Conservation (phyloP, 108 stramenopile species). For the Cyclotella kingstonii region DNA sequence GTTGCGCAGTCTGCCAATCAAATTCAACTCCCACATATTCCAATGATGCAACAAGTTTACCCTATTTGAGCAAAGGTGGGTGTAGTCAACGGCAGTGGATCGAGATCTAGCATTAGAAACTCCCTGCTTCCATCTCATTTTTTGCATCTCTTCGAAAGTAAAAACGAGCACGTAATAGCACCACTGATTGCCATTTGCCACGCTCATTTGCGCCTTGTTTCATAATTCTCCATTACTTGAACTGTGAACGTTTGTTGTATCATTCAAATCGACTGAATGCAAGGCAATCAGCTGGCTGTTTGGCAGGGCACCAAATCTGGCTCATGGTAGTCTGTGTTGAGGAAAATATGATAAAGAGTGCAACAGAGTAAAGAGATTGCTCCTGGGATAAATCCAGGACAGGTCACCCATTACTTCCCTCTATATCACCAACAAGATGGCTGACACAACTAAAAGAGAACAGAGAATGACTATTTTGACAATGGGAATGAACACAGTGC, state of each 20-base stretch:
- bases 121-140: slow-evolving; percentile 53
- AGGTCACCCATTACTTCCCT: no score
- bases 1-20: slow-evolving; percentile 21
- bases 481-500: no score
- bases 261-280: slow-evolving; percentile 62
- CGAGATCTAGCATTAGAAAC: slow-evolving; percentile 34
- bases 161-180: slow-evolving; percentile 74
- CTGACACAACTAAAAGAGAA: no score
- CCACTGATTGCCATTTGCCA: slow-evolving; percentile 14
- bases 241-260: slow-evolving; percentile 68
- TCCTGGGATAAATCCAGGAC: no score
- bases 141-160: slow-evolving; percentile 58
- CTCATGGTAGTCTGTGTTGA: no score
- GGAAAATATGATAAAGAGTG: no score
- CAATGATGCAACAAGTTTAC: slow-evolving; percentile 56
- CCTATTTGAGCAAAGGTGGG: slow-evolving; percentile 67
- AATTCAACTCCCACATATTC: slow-evolving; percentile 42
- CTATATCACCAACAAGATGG: no score
- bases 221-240: slow-evolving; percentile 27
- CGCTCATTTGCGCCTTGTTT: slow-evolving; percentile 3
- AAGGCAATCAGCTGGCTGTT: slow-evolving; percentile 57
- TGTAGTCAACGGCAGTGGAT: slow-evolving; percentile 40
- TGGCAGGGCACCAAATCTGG: slow-evolving; percentile 66
- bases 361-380: no score
- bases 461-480: no score